A percentile compares a stretch with the other conserved stretches of the same genome.
phyloP scores from a whole-genome alignment of 2,329 filamentous ascomycete species.

The Sphaerostilbella broomeana region DNA sequence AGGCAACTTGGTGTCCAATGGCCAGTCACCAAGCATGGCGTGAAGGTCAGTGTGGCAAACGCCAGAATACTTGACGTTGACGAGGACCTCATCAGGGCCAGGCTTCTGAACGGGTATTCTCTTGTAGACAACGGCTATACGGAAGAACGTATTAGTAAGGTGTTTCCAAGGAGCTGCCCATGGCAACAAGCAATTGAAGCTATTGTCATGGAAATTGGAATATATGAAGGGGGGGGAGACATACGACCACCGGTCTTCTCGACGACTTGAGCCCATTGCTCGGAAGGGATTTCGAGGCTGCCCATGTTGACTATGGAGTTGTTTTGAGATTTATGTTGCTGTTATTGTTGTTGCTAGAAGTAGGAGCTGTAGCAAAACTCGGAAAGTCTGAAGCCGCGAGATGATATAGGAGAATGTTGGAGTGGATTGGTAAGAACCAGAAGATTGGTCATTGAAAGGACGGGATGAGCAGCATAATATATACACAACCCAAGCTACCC shows the following conservation, averaged over 20 bases:
- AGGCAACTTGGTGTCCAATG: constrained; percentile 72
- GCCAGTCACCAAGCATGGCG: constrained; percentile 87
- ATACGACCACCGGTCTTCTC: constrained; percentile 69
- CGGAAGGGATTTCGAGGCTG: constrained; percentile 55
- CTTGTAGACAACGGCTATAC: constrained; percentile 60
- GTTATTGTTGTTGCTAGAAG: constrained; percentile 13
- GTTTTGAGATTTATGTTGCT: too few species aligned
- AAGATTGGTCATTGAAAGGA: not conserved
- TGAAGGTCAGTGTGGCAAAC: constrained; percentile 83
- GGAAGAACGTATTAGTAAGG: constrained; percentile 5
- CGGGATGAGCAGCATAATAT: not conserved
- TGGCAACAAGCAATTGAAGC: constrained; percentile 11
- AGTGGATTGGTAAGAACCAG: too few species aligned
- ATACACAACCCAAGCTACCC: not conserved
- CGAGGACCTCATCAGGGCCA: constrained; percentile 80
- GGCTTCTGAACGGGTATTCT: constrained; percentile 76
- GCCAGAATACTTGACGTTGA: constrained; percentile 86
- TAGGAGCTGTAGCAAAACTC: not conserved
- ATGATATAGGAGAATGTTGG: too few species aligned
- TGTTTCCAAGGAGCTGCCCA: too few species aligned
- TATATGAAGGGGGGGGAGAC: constrained; percentile 22
- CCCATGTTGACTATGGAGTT: constrained; percentile 10
- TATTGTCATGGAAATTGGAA: not conserved
- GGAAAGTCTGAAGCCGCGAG: too few species aligned
- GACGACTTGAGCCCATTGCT: constrained; percentile 89